Percentiles rank a stretch among this genome's conserved stretches.
These are phyloP conservation scores for Friedmanniomyces simplex DNA, from an alignment of 495 filamentous ascomycete species.

Conservation along the genomic window DNA sequence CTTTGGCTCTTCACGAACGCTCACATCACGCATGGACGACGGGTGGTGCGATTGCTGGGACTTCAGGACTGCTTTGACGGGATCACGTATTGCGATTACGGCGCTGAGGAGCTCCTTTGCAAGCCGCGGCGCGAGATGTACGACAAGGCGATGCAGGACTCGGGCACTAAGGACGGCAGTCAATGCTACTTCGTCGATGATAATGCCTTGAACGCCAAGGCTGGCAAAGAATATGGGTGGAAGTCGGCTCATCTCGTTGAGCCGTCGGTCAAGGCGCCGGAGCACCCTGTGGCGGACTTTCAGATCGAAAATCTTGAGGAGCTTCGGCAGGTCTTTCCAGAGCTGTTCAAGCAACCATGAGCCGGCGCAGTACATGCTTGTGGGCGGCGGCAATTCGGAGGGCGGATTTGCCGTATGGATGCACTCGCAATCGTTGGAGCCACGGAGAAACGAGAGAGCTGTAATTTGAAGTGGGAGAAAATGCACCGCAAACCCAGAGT, in stretches of 20 bases:
- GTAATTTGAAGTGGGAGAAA: too few relatives aligned
- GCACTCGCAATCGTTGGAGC: too few relatives aligned
- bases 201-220: constrained; percentile 61
- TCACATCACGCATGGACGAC: constrained; percentile 73
- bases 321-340: constrained; percentile 59
- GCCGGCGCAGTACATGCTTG: too few relatives aligned
- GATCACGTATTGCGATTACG: constrained; percentile 87
- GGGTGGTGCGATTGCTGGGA: constrained; percentile 70
- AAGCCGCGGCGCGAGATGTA: constrained; percentile 82
- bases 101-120: constrained; percentile 54
- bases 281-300: constrained; percentile 50
- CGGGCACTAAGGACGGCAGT: constrained; percentile 32
- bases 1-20: constrained; percentile 96
- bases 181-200: constrained; percentile 89
- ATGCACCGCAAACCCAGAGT: too few relatives aligned
- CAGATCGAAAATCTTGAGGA: constrained; percentile 64
- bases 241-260: constrained; percentile 73
- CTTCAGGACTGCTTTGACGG: constrained; percentile 87
- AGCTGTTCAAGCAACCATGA: constrained; percentile 48
- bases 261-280: constrained; percentile 48
- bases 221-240: constrained; percentile 69
- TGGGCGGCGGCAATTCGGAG: too few relatives aligned
- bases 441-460: too few relatives aligned
- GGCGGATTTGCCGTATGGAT: too few relatives aligned
- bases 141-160: constrained; percentile 54